phyloP scores from a whole-genome alignment of 805 yeast species.

The Lipomyces mesembrius region DNA sequence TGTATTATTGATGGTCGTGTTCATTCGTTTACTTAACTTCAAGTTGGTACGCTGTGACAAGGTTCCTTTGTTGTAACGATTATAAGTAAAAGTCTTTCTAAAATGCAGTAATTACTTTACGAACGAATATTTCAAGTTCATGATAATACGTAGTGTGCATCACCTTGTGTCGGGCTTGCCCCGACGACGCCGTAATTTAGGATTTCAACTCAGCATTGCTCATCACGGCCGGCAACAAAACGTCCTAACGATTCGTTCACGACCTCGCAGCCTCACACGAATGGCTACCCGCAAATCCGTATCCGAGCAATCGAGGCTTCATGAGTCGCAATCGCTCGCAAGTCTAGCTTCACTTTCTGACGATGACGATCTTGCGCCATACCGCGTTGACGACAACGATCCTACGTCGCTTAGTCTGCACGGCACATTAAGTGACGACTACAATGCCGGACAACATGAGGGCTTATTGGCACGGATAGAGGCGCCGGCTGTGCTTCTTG shows the following conservation, averaged over 20 bases:
- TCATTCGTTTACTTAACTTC: neutral
- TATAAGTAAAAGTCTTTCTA: neutral
- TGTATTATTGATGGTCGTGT: neutral
- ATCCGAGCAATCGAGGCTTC: conserved; percentile 12
- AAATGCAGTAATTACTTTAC: neutral
- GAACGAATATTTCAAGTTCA: neutral
- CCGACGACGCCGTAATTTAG: too few species aligned
- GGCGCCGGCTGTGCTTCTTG: conserved; percentile 30
- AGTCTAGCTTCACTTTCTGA: conserved; percentile 2
- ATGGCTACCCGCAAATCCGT: conserved; percentile 3
- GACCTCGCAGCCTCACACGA: neutral
- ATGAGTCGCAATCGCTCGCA: neutral
- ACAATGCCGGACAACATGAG: conserved; percentile 20
- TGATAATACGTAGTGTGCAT: neutral
- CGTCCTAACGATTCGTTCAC: neutral
- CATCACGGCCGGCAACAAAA: too few species aligned
- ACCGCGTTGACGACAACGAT: conserved; percentile 23
- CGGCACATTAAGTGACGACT: neutral
- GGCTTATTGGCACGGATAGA: conserved; percentile 29
- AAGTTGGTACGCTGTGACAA: neutral
- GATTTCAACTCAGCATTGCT: too few species aligned
- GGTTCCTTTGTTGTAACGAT: neutral
- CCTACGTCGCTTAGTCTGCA: conserved; percentile 5
- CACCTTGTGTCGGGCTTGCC: too few species aligned
- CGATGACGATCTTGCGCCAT: conserved; percentile 8